These are phyloP conservation scores for Plasmodium cynomolgi DNA, from an alignment of 169 alveolate species.

Conservation along the genomic window DNA sequence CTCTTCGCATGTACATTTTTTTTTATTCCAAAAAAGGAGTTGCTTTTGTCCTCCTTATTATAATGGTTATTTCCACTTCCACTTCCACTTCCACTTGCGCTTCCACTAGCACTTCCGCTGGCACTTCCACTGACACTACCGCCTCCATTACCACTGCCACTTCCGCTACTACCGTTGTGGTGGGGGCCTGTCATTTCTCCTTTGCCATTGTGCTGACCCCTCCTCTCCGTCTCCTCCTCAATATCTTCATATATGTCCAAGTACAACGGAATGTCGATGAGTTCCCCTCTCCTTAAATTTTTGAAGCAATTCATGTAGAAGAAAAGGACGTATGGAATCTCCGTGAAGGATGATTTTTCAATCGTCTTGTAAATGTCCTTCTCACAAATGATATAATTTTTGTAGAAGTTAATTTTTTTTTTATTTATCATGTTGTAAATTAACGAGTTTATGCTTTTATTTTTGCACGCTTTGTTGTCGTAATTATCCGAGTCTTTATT, in stretches of 20 bases:
- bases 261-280: constrained; percentile 91
- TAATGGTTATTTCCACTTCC: background rate
- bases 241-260: constrained; percentile 83
- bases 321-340: constrained; percentile 90
- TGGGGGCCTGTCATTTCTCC: constrained; percentile 27
- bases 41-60: background rate
- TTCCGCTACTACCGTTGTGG: constrained; percentile 45
- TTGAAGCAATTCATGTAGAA: constrained; percentile 88
- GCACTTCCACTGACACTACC: constrained; percentile 26
- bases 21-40: constrained; percentile 7
- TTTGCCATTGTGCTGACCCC: constrained; percentile 45
- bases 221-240: constrained; percentile 53
- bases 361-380: constrained; percentile 85
- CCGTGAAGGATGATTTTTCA: constrained; percentile 85
- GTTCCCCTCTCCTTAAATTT: constrained; percentile 91
- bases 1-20: background rate
- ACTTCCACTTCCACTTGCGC: background rate
- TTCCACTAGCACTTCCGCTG: background rate
- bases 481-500: constrained; percentile 61
- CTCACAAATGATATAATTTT: constrained; percentile 67
- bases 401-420: constrained; percentile 45
- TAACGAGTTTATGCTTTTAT: constrained; percentile 11
- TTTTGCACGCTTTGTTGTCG: constrained; percentile 23
- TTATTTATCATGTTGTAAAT: background rate
- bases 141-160: constrained; percentile 63